Conservation (phyloP, 2,329 filamentous ascomycete genomes). For the Aureobasidium leucospermi region DNA sequence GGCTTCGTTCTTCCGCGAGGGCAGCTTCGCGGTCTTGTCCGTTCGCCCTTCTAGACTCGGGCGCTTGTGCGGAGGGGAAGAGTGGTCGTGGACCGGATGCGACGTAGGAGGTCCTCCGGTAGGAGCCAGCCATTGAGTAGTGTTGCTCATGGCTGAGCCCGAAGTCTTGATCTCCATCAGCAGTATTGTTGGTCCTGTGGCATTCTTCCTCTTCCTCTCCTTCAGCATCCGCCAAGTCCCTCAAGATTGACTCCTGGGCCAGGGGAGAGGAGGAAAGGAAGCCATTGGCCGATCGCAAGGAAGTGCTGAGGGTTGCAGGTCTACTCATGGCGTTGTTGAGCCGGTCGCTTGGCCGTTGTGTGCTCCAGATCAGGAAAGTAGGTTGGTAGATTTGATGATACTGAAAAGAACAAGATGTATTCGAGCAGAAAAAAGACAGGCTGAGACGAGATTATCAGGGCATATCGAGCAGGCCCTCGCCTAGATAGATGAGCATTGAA, state of each 20-base stretch:
- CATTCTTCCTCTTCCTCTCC: slow-evolving; percentile 17
- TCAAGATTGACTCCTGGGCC: slow-evolving; percentile 26
- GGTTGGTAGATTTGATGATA: neutral
- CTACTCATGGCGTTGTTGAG: slow-evolving; percentile 6
- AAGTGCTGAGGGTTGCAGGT: slow-evolving; percentile 5
- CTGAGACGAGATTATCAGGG: neutral
- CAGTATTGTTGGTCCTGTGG: neutral
- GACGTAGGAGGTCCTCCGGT: slow-evolving; percentile 70
- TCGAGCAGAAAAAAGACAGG: neutral
- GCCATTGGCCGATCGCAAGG: slow-evolving; percentile 5
- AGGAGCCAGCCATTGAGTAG: slow-evolving; percentile 55
- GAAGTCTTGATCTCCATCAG: slow-evolving; percentile 4
- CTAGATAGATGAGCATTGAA: slow-evolving; percentile 3
- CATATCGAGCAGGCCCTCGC: neutral
- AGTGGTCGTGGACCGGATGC: slow-evolving; percentile 64
- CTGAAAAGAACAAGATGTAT: neutral
- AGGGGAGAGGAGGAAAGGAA: slow-evolving; percentile 18
- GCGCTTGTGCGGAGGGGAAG: slow-evolving; percentile 55
- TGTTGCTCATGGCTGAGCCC: slow-evolving; percentile 10
- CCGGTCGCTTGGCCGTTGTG: neutral
- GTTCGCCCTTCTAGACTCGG: slow-evolving; percentile 39
- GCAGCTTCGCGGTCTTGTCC: slow-evolving; percentile 48
- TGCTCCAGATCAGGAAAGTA: neutral
- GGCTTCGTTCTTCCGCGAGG: slow-evolving; percentile 49
- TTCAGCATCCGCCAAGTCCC: slow-evolving; percentile 24